These are phyloP conservation scores for Aspergillus sp. DNA, from an alignment of 2,329 filamentous ascomycete species.

Conservation along the genomic window DNA sequence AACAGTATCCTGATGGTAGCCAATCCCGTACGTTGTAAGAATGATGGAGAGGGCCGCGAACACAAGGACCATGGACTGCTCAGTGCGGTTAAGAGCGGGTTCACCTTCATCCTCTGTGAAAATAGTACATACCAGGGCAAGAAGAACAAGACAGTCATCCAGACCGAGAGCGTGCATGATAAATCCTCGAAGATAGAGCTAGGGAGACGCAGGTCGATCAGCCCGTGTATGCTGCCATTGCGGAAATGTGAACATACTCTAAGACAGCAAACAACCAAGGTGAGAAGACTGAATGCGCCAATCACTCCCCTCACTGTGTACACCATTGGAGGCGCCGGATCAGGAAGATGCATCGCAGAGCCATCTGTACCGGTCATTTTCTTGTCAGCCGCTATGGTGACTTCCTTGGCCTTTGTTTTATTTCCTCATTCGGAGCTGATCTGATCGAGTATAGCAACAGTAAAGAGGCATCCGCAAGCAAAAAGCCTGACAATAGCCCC, in stretches of 20 bases:
- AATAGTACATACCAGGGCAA: not conserved
- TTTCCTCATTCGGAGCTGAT: not conserved
- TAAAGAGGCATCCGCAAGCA: not conserved
- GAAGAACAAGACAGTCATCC: not conserved
- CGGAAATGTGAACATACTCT: not conserved
- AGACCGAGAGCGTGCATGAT: not conserved
- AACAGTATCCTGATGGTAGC: not conserved
- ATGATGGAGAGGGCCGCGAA: not conserved
- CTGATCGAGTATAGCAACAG: not conserved
- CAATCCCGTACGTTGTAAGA: not conserved
- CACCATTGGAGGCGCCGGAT: not conserved
- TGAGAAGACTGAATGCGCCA: slow-evolving; percentile 14
- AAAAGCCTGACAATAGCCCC: not conserved
- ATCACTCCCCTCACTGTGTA: slow-evolving; percentile 1
- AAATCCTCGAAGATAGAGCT: not conserved
- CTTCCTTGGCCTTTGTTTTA: not conserved
- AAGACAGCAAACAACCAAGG: slow-evolving; percentile 10
- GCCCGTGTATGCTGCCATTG: not conserved
- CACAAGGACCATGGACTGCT: not conserved
- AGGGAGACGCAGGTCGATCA: not conserved
- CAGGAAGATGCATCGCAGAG: not conserved
- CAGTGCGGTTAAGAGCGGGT: not conserved
- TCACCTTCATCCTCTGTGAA: not conserved
- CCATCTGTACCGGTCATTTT: not conserved
- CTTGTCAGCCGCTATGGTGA: not conserved